Conservation (phyloP, 192 early-diverging fungal species). For the Kickxella alabastrina region DNA sequence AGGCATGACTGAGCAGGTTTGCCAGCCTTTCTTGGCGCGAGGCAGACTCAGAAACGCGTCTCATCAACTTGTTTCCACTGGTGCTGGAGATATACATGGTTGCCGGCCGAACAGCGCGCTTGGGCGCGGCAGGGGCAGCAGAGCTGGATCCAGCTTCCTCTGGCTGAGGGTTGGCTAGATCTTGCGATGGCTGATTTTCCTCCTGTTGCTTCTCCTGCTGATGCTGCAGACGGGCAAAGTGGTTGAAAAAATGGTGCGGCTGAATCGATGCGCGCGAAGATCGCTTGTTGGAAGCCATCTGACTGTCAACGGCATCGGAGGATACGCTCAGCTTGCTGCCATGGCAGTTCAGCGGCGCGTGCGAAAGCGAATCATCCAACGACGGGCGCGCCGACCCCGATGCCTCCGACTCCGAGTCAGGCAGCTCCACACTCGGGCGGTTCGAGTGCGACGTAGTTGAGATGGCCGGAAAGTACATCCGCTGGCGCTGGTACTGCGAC, state of each 20-base stretch:
- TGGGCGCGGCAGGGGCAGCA: not conserved
- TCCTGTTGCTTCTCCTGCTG: constrained; percentile 11
- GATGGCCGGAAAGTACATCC: constrained; percentile 26
- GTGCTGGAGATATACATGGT: constrained; percentile 34
- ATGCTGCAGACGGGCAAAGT: constrained; percentile 10
- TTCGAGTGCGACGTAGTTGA: constrained; percentile 14
- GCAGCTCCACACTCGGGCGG: constrained; percentile 25
- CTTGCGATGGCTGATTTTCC: not conserved
- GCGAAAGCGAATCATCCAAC: constrained; percentile 34
- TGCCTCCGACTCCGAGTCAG: constrained; percentile 33
- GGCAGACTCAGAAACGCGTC: constrained; percentile 23
- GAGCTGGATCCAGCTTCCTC: constrained; percentile 8
- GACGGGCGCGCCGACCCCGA: constrained; percentile 42
- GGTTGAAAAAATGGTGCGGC: constrained; percentile 27
- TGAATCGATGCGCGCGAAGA: constrained; percentile 36
- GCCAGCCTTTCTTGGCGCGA: constrained; percentile 47
- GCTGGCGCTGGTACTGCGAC: constrained; percentile 22
- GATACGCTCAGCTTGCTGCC: constrained; percentile 43
- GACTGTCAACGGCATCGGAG: constrained; percentile 25
- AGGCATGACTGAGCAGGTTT: constrained; percentile 25
- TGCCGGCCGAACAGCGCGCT: constrained; percentile 25
- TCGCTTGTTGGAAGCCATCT: constrained; percentile 6
- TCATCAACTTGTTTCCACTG: constrained; percentile 7
- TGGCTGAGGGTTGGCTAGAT: too few relatives aligned
- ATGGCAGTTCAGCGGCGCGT: constrained; percentile 34